A percentile compares a stretch with the other conserved stretches of the same genome.
Evolutionary conservation across 208 protist genomes (phyloP).

Genomic region (Crithidia thermophila): DNA sequence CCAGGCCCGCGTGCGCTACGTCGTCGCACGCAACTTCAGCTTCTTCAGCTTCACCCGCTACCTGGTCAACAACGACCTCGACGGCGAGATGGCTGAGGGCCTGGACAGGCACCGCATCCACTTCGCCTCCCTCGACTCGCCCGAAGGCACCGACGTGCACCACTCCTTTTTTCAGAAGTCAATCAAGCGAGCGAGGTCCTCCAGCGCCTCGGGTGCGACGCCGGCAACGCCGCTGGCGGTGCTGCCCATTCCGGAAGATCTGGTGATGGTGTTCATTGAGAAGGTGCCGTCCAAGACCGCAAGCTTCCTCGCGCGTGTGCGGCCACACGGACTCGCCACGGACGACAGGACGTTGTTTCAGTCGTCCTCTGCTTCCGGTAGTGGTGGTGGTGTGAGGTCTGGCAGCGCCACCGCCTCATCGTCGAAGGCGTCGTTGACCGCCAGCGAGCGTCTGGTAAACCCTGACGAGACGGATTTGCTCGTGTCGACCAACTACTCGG

Average conservation of each 20-base stretch:
- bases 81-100: constrained; percentile 28
- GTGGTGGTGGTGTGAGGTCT: background rate
- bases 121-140: constrained; percentile 64
- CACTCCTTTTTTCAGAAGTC: constrained; percentile 42
- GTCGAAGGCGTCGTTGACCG: background rate
- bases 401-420: background rate
- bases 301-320: constrained; percentile 37
- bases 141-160: constrained; percentile 51
- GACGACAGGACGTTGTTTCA: constrained; percentile 31
- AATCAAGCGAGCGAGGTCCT: background rate
- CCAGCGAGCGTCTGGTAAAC: constrained; percentile 19
- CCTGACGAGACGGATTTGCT: constrained; percentile 60
- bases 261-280: constrained; percentile 75
- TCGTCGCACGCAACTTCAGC: constrained; percentile 86
- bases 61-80: constrained; percentile 20
- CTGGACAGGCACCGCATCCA: constrained; percentile 66
- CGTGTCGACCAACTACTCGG: constrained; percentile 71
- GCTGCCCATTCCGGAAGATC: constrained; percentile 35
- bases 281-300: constrained; percentile 62
- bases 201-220: background rate
- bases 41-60: constrained; percentile 67
- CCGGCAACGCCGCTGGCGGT: background rate
- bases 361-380: background rate
- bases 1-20: constrained; percentile 70
- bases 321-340: constrained; percentile 12